Conservation (phyloP, 1,284 basidiomycete species). For the Microbotryum saponariae region DNA sequence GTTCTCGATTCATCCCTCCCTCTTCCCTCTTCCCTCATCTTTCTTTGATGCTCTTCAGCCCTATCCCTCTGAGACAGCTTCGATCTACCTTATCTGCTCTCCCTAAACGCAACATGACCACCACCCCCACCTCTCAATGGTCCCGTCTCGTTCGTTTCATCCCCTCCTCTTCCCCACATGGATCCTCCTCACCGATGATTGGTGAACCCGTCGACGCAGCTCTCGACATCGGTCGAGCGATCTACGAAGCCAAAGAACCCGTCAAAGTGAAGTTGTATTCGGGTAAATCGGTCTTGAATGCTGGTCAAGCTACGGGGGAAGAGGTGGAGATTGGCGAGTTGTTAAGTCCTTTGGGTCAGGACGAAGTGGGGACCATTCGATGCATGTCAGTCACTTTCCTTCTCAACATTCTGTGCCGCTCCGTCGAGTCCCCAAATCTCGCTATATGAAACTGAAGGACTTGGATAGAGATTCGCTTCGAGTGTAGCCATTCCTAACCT, state of each 20-base stretch:
- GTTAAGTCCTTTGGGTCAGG: slow-evolving; percentile 39
- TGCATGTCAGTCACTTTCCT: slow-evolving; percentile 15
- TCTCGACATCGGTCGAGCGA: slow-evolving; percentile 43
- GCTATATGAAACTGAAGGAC: too few relatives aligned
- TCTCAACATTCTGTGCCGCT: not conserved
- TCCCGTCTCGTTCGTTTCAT: too few relatives aligned
- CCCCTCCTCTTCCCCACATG: too few relatives aligned
- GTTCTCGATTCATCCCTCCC: too few relatives aligned
- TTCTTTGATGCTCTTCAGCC: too few relatives aligned
- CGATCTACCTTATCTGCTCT: too few relatives aligned
- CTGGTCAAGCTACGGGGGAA: slow-evolving; percentile 40
- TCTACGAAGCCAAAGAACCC: slow-evolving; percentile 25
- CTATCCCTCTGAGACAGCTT: too few relatives aligned
- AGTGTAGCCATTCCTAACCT: too few relatives aligned
- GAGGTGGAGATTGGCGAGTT: slow-evolving; percentile 36
- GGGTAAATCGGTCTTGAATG: slow-evolving; percentile 33
- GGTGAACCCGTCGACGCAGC: slow-evolving; percentile 40
- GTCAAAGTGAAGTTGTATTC: slow-evolving; percentile 19
- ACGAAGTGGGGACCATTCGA: slow-evolving; percentile 31
- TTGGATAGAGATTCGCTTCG: too few relatives aligned
- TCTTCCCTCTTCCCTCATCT: too few relatives aligned
- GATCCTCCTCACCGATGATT: slow-evolving; percentile 24
- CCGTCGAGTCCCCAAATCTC: not conserved
- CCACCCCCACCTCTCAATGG: too few relatives aligned
- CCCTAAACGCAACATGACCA: too few relatives aligned